phyloP scores from a whole-genome alignment of 2,329 filamentous ascomycete species.

The Purpureocillium lavendulum region DNA sequence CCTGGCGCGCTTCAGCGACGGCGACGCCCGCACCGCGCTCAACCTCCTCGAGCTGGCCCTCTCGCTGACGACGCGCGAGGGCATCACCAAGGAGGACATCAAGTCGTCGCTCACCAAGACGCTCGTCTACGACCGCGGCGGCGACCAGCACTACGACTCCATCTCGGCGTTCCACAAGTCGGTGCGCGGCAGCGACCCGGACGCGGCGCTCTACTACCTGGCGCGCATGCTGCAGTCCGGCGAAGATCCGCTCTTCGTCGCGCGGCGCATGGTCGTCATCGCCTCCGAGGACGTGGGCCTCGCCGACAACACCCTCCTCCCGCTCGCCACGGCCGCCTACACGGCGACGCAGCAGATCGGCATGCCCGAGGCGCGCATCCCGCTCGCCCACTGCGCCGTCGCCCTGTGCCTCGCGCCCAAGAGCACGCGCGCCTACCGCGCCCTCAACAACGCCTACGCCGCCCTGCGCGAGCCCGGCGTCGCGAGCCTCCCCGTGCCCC shows the following conservation, averaged over 20 bases:
- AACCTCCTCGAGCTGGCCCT: constrained; percentile 89
- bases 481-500: constrained; percentile 71
- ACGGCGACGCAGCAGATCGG: constrained; percentile 87
- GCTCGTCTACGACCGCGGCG: constrained; percentile 86
- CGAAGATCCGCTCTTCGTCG: constrained; percentile 88
- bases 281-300: constrained; percentile 90
- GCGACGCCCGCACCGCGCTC: constrained; percentile 85
- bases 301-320: constrained; percentile 76
- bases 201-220: constrained; percentile 90
- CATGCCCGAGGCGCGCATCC: constrained; percentile 90
- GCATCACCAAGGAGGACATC: constrained; percentile 66
- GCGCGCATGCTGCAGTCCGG: constrained; percentile 92
- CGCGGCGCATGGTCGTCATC: constrained; percentile 86
- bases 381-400: constrained; percentile 78
- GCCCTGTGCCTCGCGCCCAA: constrained; percentile 77
- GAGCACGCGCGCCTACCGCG: constrained; percentile 79
- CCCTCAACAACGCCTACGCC: constrained; percentile 68
- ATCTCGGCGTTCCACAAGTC: constrained; percentile 98
- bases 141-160: constrained; percentile 95
- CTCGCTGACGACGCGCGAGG: constrained; percentile 50
- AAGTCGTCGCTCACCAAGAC: constrained; percentile 84
- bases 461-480: constrained; percentile 77
- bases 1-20: constrained; percentile 79
- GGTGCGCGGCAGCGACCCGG: constrained; percentile 75
- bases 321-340: constrained; percentile 78